Evolutionary conservation across 345 rosid genomes (phyloP).

Genomic region (Nephelium lappaceum): DNA sequence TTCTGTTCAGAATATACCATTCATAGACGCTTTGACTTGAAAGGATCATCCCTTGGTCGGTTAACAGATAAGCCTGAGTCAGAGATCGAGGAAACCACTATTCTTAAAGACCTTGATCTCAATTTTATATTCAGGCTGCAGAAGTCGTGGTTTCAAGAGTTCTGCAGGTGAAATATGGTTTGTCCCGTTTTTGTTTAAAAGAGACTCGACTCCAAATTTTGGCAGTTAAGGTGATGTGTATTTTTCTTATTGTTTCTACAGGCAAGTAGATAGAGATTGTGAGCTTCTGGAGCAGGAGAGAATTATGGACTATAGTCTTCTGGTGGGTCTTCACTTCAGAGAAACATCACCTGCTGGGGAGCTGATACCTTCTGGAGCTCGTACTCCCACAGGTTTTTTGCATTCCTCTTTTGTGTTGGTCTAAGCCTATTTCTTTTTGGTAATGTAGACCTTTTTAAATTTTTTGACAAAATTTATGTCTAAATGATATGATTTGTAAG

Average conservation of each 20-base stretch:
- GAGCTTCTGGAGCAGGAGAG: slow-evolving; percentile 94
- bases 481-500: no score
- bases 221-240: not conserved
- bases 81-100: slow-evolving; percentile 74
- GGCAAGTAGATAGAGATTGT: slow-evolving; percentile 92
- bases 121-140: slow-evolving; percentile 83
- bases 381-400: slow-evolving; percentile 43
- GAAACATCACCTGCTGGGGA: slow-evolving; percentile 66
- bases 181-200: not conserved
- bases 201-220: not conserved
- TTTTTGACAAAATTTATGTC: no score
- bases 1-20: slow-evolving; percentile 76
- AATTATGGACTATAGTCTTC: slow-evolving; percentile 94
- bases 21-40: slow-evolving; percentile 86
- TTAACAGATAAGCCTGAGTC: slow-evolving; percentile 80
- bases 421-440: not conserved
- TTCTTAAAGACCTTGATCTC: slow-evolving; percentile 86
- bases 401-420: slow-evolving; percentile 30
- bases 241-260: slow-evolving; percentile 31
- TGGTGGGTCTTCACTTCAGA: slow-evolving; percentile 91
- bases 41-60: slow-evolving; percentile 96
- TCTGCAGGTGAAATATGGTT: slow-evolving; percentile 50
- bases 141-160: slow-evolving; percentile 87
- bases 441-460: no score
- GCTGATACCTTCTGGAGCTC: slow-evolving; percentile 65